A percentile compares a stretch with the other conserved stretches of the same genome.
Conservation (phyloP, 2,329 filamentous ascomycete genomes). For the Fusarium sp. region DNA sequence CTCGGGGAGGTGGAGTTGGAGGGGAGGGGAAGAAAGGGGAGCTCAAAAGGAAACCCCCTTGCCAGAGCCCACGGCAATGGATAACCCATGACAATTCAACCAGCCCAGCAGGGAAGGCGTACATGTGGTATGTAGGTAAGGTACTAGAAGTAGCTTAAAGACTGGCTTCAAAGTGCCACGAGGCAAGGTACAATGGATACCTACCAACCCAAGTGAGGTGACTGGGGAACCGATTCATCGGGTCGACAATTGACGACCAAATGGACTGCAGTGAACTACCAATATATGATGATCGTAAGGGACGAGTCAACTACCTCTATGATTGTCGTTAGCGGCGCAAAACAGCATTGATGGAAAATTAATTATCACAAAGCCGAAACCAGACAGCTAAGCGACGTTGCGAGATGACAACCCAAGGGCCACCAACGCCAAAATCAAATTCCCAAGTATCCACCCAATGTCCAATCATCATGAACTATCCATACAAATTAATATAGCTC, state of each 20-base stretch:
- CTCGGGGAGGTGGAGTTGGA: constrained; percentile 44
- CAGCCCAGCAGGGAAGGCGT: constrained; percentile 40
- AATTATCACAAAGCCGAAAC: constrained; percentile 20
- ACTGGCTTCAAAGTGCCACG: constrained; percentile 34
- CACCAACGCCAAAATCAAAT: constrained; percentile 15
- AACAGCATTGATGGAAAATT: constrained; percentile 13
- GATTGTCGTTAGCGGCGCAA: not conserved
- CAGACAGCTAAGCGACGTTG: constrained; percentile 37
- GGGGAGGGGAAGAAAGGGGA: constrained; percentile 23
- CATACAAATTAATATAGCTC: not conserved
- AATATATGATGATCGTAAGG: not conserved
- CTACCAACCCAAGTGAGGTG: not conserved
- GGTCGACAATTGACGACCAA: constrained; percentile 4
- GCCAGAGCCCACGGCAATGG: constrained; percentile 43
- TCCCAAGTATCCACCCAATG: constrained; percentile 24
- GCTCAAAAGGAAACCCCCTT: constrained; percentile 41
- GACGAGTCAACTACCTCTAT: not conserved
- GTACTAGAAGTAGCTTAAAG: constrained; percentile 3
- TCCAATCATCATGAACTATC: constrained; percentile 24
- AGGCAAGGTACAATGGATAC: not conserved
- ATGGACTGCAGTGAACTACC: not conserved
- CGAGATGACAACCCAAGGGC: constrained; percentile 30
- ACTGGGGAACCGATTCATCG: constrained; percentile 23
- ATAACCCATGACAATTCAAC: constrained; percentile 35
- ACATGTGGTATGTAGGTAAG: constrained; percentile 1